Conservation (phyloP, 768 basidiomycete genomes). For the Russula vinacea region DNA sequence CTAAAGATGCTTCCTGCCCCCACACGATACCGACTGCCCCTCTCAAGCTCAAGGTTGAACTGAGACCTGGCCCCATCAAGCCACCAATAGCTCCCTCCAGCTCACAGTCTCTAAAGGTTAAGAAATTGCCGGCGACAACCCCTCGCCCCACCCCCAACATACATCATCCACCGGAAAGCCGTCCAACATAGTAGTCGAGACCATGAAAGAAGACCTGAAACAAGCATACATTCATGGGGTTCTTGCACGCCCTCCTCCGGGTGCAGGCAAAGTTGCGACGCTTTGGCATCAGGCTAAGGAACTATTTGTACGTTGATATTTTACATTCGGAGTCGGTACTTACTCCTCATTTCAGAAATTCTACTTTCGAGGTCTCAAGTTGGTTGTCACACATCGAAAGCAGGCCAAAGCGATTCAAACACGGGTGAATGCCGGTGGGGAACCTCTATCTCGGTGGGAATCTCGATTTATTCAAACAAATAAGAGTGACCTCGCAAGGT, state of each 20-base stretch:
- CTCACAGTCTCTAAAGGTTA: constrained; percentile 27
- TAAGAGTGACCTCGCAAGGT: too few relatives aligned
- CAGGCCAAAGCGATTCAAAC: constrained; percentile 52
- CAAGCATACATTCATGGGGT: constrained; percentile 69
- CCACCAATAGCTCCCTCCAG: constrained; percentile 36
- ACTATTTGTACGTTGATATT: constrained; percentile 40
- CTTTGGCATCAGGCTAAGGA: constrained; percentile 50
- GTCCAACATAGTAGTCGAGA: constrained; percentile 42
- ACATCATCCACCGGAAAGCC: constrained; percentile 20
- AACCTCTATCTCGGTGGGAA: constrained; percentile 64
- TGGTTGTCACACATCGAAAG: constrained; percentile 61
- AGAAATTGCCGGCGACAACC: constrained; percentile 26
- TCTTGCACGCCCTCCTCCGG: constrained; percentile 59
- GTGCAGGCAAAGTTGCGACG: constrained; percentile 54
- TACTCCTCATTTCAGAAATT: constrained; percentile 55
- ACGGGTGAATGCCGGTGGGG: constrained; percentile 58
- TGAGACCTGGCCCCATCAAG: constrained; percentile 63
- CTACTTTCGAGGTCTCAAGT: constrained; percentile 72
- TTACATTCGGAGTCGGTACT: constrained; percentile 4
- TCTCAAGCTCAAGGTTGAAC: constrained; percentile 50
- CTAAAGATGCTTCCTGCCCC: constrained; percentile 31
- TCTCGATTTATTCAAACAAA: constrained; percentile 32
- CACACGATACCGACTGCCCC: constrained; percentile 33
- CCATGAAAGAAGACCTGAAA: constrained; percentile 57
- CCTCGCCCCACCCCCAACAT: constrained; percentile 28